Base-by-base conservation (phyloP, 2,329 filamentous ascomycete species). In the Pseudogymnoascus sp. region DNA sequence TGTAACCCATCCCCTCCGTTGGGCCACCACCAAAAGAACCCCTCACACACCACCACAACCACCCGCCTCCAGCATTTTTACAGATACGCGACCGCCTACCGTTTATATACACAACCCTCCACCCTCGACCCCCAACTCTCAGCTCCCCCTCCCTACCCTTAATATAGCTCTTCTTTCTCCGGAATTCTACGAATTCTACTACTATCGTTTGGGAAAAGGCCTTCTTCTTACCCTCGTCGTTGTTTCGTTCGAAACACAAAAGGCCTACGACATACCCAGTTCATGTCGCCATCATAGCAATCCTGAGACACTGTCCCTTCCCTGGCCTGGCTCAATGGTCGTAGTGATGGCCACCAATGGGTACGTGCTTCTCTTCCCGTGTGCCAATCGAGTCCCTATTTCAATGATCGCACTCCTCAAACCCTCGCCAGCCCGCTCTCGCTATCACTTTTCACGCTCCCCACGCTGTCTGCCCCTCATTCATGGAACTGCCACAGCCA, bases 311-410 rank as follows among this genome's bases (percentile, higher is more conserved):
- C 48, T 55, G 48, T 55, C 48, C 48, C 48, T 21, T 55, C 48
- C 48, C 48, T 33, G 48, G 48, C 12, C 48, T 55, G 61, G 25
- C 40, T 61, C 58, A 45, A 70, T 69, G 68, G 66, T 70, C 65
- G 64, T 67, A 63, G 66, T 65, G 65, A 71, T 70, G 69, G 65
- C 68, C 27, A 66, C 65, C 64, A 70, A 69, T 67, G 68, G 68
- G 69, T 71, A 68, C 60, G 69, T 71, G 59, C 61, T 60, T 61
- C 39, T 45, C 61, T 59, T 15, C 45, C 33, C 25, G 12, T 27
- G 6, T 58, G 33, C 58, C 36, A 37, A 36, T 59, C 36, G 58
- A 40, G 25, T 40, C 33, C 33, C 58, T 59, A 59, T 59, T 59
- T 59, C 21, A 39, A n/a, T 36, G 58, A 39, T 59, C 58, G 58